Evolutionary conservation across 2,329 filamentous ascomycete species (phyloP), one percentile per base, ranked within the genome.

Genomic region (Cadophora luteo-olivacea): DNA sequence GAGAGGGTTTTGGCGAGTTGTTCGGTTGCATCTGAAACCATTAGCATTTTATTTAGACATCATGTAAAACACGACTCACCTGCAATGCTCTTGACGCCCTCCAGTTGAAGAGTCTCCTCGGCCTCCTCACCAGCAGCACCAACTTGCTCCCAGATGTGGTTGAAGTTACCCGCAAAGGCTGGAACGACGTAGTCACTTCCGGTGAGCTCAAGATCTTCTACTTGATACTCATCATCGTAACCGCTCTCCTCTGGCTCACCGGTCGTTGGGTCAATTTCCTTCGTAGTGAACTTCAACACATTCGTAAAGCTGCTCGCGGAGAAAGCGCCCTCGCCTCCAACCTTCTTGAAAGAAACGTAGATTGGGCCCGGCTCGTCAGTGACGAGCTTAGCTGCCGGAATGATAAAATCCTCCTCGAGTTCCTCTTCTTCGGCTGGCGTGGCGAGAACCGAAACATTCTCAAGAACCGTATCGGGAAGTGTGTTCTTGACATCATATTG

Each of bases 401-500:
- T 92, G 77, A 97, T 96, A 79, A 98, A 98, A 57, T 97, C 92
- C 78, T 98, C 95, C 77, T 96, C 93, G 5, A 91, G 84, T 75
- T 92, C 90, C 64, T 96, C 94, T 65, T 96, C 92, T 48, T 97
- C 92, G 0, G 89, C 84, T 4, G 94, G 93, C 0, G 91, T 91
- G 36, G 92, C 92, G 22, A 94, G 87, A 49, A 97, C 89, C 0
- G 92, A 93, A 19, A 97, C 93, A 71, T 97, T 93, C 79, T 97
- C 93, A 41, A 98, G 85, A 33, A 99, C 88, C 19, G 94, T 97
- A 70, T 94, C 93, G 14, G 93, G 91, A 12, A 99, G 86, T 2
- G 96, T 99, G 84, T 99, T 99, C 86, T 97, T 98, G 80, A 99
- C 90, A 78, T 98, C 93, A 80, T 96, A 99, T 78, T 99, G 96